These are phyloP conservation scores for Candida sanyiensis DNA, from an alignment of 805 yeast genomes.

Conservation along the genomic window DNA sequence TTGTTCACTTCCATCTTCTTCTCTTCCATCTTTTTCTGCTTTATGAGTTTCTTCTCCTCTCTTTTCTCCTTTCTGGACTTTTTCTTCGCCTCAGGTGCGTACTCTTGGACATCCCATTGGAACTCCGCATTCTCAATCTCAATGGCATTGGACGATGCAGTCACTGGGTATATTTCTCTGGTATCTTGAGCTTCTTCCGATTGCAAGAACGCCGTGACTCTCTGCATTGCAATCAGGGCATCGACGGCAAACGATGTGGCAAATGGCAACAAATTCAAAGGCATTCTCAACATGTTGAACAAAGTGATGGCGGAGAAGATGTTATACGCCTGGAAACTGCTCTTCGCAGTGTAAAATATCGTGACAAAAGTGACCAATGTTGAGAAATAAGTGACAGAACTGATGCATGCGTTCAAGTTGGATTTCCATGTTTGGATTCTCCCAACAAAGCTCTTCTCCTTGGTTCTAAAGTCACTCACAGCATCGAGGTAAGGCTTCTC, in stretches of 20 bases:
- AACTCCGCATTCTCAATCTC: slow-evolving; percentile 41
- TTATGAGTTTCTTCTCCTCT: neutral
- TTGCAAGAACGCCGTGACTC: slow-evolving; percentile 42
- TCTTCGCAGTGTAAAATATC: slow-evolving; percentile 39
- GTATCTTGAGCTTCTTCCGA: slow-evolving; percentile 35
- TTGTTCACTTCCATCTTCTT: neutral
- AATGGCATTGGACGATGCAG: slow-evolving; percentile 40
- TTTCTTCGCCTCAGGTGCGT: slow-evolving; percentile 8
- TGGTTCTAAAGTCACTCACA: slow-evolving; percentile 48
- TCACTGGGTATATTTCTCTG: slow-evolving; percentile 26
- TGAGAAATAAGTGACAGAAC: slow-evolving; percentile 48
- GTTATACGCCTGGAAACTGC: slow-evolving; percentile 45
- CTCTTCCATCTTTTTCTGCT: neutral
- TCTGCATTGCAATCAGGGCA: slow-evolving; percentile 49
- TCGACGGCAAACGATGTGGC: slow-evolving; percentile 58
- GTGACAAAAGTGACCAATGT: slow-evolving; percentile 64
- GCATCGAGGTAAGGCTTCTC: slow-evolving; percentile 67
- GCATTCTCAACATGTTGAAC: slow-evolving; percentile 56
- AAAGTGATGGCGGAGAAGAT: slow-evolving; percentile 68
- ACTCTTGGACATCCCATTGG: slow-evolving; percentile 45
- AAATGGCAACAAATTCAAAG: slow-evolving; percentile 60
- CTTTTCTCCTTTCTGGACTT: neutral
- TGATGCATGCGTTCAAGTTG: slow-evolving; percentile 55
- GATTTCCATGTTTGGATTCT: slow-evolving; percentile 63
- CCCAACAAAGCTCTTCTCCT: slow-evolving; percentile 58